Evolutionary conservation across 768 basidiomycete species (phyloP), one percentile per base, ranked within the genome.

Genomic region (Leccinum pellstonianum): DNA sequence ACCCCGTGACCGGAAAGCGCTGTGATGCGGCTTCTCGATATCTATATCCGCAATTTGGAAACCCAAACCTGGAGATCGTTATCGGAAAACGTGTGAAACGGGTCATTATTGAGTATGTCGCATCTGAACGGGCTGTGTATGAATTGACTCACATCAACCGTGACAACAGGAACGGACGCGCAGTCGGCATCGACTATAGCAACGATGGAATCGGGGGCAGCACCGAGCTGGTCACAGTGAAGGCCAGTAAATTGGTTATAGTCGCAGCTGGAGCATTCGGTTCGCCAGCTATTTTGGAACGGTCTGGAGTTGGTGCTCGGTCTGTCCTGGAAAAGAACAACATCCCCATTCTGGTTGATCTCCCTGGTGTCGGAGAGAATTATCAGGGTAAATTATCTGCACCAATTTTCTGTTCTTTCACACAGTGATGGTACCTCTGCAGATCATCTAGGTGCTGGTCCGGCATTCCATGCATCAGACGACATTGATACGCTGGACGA

Each of bases 251-350:
- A 4, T 70, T 83, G 3, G 78, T 85, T 0, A 78, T 85, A 19
- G 46, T 85, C 12, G 77, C 81, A 1, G 77, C 77, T 8, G 84
- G 83, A 0, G 75, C 83, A 2, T 81, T 86, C 55, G 83, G 84
- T 2, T 82, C 83, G 0, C 81, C 83, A 0, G 69, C 80, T 2
- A 81, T 86, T 23, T 73, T 86, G 9, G 83, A 86, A 61, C 75
- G 83, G 23, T 87, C 86, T 0, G 88, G 91, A 9, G 86, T 94
- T 54, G 91, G 90, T 11, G 77, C 81, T 3, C 63, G 68, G 9
- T 66, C 71, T 1, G 63, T 86, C 19, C 73, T 91, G 31, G 65
- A 79, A 51, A 73, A 73, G 49, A 71, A 80, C 55, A 78, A 76
- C 5, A 78, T 92, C 46, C 60, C 69, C 7, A 73, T 84, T 14